Base-by-base conservation (phyloP, 768 basidiomycete species). In the Pleurotus salmoneostramineus region DNA sequence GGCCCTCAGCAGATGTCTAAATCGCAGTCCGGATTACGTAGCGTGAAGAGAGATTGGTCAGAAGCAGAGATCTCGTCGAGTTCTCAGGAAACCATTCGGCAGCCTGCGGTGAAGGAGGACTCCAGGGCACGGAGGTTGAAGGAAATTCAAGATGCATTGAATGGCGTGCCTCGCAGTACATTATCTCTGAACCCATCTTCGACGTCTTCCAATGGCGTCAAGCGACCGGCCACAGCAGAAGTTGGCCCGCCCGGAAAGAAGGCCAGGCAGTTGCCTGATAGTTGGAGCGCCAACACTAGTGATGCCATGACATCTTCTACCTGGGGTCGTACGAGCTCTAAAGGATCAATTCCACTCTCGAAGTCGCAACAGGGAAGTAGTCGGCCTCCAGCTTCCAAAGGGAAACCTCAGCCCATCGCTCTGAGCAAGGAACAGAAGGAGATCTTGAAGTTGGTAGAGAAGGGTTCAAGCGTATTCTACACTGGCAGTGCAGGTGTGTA, bases 401-500 rank as follows among this genome's bases (percentile, higher is more conserved):
- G 62, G 6, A 74, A 77, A 54, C 58, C 76, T 4, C 64, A 81
- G 2, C 60, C 71, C 1, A 71, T 94, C 15, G 80, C 83, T 61
- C 77, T 98, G 58, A 96, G 94, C 70, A 72, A 81, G 59, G 95
- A 98, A 66, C 97, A 99, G 72, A 85, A 77, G 52, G 82, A 88
- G 59, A 91, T 99, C 49, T 74, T 97, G 60, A 79, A 82, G 58
- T 77, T 97, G 36, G 95, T 95, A 1, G 75, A 87, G 35, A 76
- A 83, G 10, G 85, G 84, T 2, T 70, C 85, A 47, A 96, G 86
- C 64, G 66, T 98, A 33, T 99, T 99, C 66, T 99, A 98, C 70
- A 99, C 96, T 1, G 97, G 97, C 31, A 93, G 91, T 76, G 97
- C 97, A 59, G 96, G 95, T 97, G 61, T 62, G 86, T 72, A 48